Evolutionary conservation across 306 rosid genomes (phyloP).

Genomic region (Boehmeria nivea): DNA sequence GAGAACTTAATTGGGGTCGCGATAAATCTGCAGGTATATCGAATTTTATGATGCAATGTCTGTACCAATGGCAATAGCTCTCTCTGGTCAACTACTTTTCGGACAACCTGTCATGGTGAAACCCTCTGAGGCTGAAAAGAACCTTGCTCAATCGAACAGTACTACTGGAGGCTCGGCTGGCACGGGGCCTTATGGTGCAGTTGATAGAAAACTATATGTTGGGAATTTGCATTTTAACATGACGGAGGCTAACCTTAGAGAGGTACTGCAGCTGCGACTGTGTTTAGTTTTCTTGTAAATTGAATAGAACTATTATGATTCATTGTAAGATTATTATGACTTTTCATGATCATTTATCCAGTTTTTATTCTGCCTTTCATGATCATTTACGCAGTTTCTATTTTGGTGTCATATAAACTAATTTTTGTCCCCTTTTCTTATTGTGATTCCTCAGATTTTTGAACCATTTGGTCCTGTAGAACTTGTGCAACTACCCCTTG

Average conservation of each 20-base stretch:
- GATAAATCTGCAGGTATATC: constrained; percentile 82
- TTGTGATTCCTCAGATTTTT: constrained; percentile 58
- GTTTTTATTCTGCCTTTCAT: no score
- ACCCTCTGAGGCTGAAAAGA: constrained; percentile 99
- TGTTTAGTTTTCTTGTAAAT: not conserved
- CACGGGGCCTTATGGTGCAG: constrained; percentile 86
- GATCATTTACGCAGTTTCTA: no score
- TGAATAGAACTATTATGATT: no score
- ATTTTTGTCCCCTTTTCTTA: not conserved
- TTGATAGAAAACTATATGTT: constrained; percentile 89
- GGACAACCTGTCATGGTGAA: constrained; percentile 99
- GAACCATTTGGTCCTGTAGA: constrained; percentile 98
- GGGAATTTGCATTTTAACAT: constrained; percentile 98
- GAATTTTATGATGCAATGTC: constrained; percentile 98
- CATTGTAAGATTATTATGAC: no score
- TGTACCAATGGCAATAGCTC: constrained; percentile 99
- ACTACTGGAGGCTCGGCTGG: constrained; percentile 62
- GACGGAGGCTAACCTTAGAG: constrained; percentile 91
- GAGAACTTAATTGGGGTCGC: constrained; percentile 45
- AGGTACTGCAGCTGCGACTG: constrained; percentile 39
- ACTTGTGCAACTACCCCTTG: constrained; percentile 90
- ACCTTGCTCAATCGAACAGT: constrained; percentile 86
- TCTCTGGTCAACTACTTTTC: constrained; percentile 87
- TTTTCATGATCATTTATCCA: no score
- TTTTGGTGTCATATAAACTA: no score